Conservation (phyloP, 495 filamentous ascomycete species). For the Penicillium flavigenum region DNA sequence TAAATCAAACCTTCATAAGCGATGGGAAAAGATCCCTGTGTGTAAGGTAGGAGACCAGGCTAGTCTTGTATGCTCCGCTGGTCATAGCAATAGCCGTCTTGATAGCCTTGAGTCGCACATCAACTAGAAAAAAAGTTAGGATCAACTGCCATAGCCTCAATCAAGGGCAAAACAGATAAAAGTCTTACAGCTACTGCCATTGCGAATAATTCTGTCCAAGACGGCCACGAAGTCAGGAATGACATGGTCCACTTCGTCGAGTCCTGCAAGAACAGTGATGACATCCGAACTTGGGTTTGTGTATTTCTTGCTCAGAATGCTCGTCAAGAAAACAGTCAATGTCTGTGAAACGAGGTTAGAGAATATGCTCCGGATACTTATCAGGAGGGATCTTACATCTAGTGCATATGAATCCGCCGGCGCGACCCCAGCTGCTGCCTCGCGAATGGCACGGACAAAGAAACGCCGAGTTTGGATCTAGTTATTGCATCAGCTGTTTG, state of each 20-base stretch:
- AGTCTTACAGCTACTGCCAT: slow-evolving; percentile 66
- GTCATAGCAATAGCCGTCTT: slow-evolving; percentile 77
- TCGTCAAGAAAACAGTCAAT: slow-evolving; percentile 81
- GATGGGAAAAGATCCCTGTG: slow-evolving; percentile 92
- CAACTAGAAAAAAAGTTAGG: slow-evolving; percentile 48
- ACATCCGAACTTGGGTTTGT: slow-evolving; percentile 95
- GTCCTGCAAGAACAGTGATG: slow-evolving; percentile 81
- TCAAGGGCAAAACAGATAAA: background rate
- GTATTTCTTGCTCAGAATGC: slow-evolving; percentile 82
- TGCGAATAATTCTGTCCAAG: slow-evolving; percentile 78
- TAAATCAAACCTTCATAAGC: slow-evolving; percentile 75
- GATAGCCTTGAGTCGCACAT: slow-evolving; percentile 75
- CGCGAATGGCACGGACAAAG: slow-evolving; percentile 68
- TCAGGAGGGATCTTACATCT: slow-evolving; percentile 62
- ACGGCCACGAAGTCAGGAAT: slow-evolving; percentile 86
- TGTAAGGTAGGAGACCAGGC: slow-evolving; percentile 89
- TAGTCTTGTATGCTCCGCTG: slow-evolving; percentile 93
- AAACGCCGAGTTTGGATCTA: slow-evolving; percentile 74
- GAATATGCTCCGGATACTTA: slow-evolving; percentile 8
- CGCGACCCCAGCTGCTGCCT: slow-evolving; percentile 60
- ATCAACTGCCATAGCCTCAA: background rate
- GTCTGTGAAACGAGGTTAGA: slow-evolving; percentile 63
- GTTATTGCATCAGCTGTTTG: slow-evolving; percentile 14
- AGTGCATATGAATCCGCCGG: slow-evolving; percentile 77
- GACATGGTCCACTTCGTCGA: slow-evolving; percentile 80